Base-by-base conservation (phyloP, 805 yeast species). In the Maudiozyma barnettii region DNA sequence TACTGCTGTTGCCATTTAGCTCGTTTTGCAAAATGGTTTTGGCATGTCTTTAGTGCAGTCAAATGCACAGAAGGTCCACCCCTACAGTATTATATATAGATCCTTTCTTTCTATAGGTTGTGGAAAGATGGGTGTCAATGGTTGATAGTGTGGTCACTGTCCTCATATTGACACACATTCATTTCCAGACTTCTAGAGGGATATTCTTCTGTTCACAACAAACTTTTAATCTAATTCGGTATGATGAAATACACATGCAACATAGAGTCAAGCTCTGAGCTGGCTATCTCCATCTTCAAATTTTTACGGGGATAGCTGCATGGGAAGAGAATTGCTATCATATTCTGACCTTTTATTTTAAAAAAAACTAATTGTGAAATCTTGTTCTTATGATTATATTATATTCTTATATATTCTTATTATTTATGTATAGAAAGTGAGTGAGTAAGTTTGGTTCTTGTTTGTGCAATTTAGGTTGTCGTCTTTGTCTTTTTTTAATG, bases 251-350 rank as follows among this genome's bases (percentile, higher is more conserved):
- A 72, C 69, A 66, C 72, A 78, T 76, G 84, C 81, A 78, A 80
- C 85, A 81, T 81, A 81, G 90, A 82, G 90, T 82, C 90, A 82
- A 82, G 90, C 89, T 82, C 90, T 74, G 86, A 82, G 82, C 72
- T 66, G 36, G 36, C 14, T 13, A 9, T 19, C 21, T 23, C 22
- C 19, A 19, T 39, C 30, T 39, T 39, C 30, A 21, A 39, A 39
- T 30, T 21, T 14, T 21, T 21, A 39, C 40, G 65, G 60, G 40
- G 55, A 61, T 60, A 58, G 54, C 58, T 55, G 61, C 71, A 50
- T 52, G 59, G 58, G 90, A 82, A 79, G 89, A 82, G 85, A 80
- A 66, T 78, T 81, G 85, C 85, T 74, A 52, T 46, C 44, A 33
- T 16, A n/a, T n/a, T 33, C 36, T 33, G 36, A 33, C 36, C 36